Evolutionary conservation across 108 stramenopile genomes (phyloP), one percentile per base, ranked within the genome.

Genomic region (Ochromonas danica): DNA sequence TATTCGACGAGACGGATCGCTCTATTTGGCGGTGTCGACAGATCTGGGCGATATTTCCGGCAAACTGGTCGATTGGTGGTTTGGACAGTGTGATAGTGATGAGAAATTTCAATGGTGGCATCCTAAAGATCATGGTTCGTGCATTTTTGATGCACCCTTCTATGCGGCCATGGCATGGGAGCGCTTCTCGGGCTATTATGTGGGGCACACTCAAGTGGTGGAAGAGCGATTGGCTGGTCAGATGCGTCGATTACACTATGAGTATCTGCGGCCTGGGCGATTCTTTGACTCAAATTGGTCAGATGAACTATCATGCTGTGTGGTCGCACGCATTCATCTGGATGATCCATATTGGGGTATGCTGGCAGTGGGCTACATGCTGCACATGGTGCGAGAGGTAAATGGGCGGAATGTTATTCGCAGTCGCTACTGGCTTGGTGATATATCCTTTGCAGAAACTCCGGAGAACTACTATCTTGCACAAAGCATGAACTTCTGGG

Each of bases 21-120:
- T 38, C 10, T 70, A 70, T 70, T 10, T 70, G 14, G 67, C 67
- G 22, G 67, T 38, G 40, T 31, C 67, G 10, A 70, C 22, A 17
- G 67, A 70, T 40, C 22, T 70, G 33, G 67, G 67, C 22, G 36
- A 38, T 31, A 31, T 70, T 14, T 31, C 67, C 22, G 67, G 67
- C 39, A 31, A 70, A 17, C 14, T 70, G 67, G 14, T 70, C 33
- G 67, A 70, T 22, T 70, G 67, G 67, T 70, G 67, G 67, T 70
- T 70, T 31, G 10, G 40, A 14, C 10, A 70, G 22, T 70, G 67
- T 22, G 67, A 70, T 22, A 40, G 22, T 31, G 22, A 14, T 38
- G 67, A 70, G 67, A 70, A 40, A 31, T 70, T 17, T 70, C 67
- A 22, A 14, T 70, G 67, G 67, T 70, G 39, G 40, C 67, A 70